phyloP scores from a whole-genome alignment of 306 rosid species.

The Acacia confusa region DNA sequence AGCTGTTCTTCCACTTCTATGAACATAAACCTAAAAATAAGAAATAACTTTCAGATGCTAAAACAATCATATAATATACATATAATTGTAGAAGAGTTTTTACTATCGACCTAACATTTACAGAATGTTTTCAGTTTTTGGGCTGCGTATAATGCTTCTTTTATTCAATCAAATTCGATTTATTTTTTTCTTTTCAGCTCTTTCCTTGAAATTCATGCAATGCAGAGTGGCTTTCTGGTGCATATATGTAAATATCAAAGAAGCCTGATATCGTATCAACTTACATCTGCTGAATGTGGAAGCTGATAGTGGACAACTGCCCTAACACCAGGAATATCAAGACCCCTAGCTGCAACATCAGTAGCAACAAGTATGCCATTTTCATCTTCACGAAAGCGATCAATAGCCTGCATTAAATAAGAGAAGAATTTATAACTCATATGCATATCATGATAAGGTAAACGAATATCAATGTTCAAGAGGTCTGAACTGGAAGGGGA shows the following conservation, averaged over 20 bases:
- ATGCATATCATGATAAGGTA: neutral
- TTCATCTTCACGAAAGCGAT: conserved; percentile 75
- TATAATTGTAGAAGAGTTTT: neutral
- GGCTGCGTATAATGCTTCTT: neutral
- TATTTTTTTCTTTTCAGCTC: neutral
- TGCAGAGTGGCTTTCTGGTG: neutral
- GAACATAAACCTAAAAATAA: conserved; percentile 78
- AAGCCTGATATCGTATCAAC: conserved; percentile 30
- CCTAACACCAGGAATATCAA: conserved; percentile 86
- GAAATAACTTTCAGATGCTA: conserved; percentile 22
- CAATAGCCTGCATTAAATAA: conserved; percentile 66
- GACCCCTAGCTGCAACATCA: conserved; percentile 94
- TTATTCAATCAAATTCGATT: neutral
- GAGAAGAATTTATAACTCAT: neutral
- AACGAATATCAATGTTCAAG: neutral
- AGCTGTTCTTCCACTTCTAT: conserved; percentile 99
- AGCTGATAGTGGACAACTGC: conserved; percentile 98
- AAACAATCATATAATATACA: neutral
- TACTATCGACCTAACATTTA: neutral
- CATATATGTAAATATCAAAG: conserved; percentile 18
- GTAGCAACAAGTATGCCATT: conserved; percentile 87
- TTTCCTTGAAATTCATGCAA: neutral
- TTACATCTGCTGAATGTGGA: conserved; percentile 95
- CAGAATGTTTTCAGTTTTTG: neutral
- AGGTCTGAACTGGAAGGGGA: neutral